Evolutionary conservation across 1,284 basidiomycete genomes (phyloP).

Genomic region (Leccinum huronense): DNA sequence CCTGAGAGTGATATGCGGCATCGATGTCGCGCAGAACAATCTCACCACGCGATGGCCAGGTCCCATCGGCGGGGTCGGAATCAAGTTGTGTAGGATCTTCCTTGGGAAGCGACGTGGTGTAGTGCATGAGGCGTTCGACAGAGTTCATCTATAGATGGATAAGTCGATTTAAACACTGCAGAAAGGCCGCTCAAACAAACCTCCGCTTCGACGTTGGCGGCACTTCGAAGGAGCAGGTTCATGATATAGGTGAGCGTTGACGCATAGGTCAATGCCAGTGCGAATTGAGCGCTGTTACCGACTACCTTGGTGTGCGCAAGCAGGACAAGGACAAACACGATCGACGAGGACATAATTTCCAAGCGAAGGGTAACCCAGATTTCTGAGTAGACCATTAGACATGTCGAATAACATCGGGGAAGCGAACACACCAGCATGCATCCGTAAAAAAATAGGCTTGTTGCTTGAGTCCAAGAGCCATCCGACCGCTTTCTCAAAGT

Average conservation of each 20-base stretch:
- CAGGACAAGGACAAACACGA: constrained; percentile 29
- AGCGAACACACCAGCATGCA: constrained; percentile 26
- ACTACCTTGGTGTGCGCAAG: constrained; percentile 31
- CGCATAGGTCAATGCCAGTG: constrained; percentile 31
- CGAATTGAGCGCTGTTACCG: constrained; percentile 27
- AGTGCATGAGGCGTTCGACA: constrained; percentile 34
- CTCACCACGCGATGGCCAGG: constrained; percentile 29
- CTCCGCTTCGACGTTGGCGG: constrained; percentile 36
- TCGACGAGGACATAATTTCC: constrained; percentile 31
- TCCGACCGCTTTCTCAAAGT: constrained; percentile 27
- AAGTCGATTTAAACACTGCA: constrained; percentile 8
- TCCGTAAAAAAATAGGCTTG: constrained; percentile 30
- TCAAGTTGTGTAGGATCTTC: constrained; percentile 26
- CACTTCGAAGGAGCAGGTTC: constrained; percentile 32
- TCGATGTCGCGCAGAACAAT: constrained; percentile 50
- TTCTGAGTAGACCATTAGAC: constrained; percentile 21
- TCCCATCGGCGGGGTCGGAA: constrained; percentile 26
- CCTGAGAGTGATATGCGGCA: constrained; percentile 79
- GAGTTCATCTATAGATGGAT: constrained; percentile 30
- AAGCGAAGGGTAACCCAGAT: constrained; percentile 35
- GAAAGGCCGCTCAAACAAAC: constrained; percentile 9
- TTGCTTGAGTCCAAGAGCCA: constrained; percentile 29
- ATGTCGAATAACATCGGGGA: not conserved
- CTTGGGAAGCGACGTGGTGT: constrained; percentile 25
- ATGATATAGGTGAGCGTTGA: constrained; percentile 32